Base-by-base conservation (phyloP, 2,329 filamentous ascomycete genomes). In the Venturia asperata region DNA sequence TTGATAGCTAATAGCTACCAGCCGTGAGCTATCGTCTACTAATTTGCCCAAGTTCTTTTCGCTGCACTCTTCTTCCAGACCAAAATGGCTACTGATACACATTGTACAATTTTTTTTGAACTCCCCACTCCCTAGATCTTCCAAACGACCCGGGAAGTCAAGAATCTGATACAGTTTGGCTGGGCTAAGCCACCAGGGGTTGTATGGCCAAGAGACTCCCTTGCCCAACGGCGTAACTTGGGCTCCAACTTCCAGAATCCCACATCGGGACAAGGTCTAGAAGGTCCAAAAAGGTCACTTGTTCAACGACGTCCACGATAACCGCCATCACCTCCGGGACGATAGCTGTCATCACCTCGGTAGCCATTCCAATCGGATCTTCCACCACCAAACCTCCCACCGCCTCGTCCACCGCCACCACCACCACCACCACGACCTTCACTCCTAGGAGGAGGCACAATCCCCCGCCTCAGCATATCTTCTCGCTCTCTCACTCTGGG, bases 341-440 rank as follows among this genome's bases (percentile, higher is more conserved):
- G 47, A 27, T 52, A 52, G 47, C 47, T 52, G 21, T 52, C 47
- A 21, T 52, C 45, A n/a, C 56, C 56, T 21, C 56, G 37, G 60
- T 61, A 63, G 37, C 6, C 79, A 58, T 58, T 37, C 52, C 52
- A 58, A n/a, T 58, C 47, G 82, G 5, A 93, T 93, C 69, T 88
- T 92, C 71, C 87, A 88, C 67, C 90, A 92, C 73, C 85, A 27
- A n/a, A 42, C 91, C 41, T 85, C 87, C 68, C 89, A 90, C 70
- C 72, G 77, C 3, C 86, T 83, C 3, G 82, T 89, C 56, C 61
- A 66, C 66, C 64, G 61, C 47, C 61, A 37, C 65, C 34, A 19
- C 68, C 64, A 10, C 67, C 68, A 30, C 67, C 34, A 39, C 67
- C 66, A 7, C 68, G 66, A 24, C 67, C 66, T 10, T 65, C 66